A percentile compares a stretch with the other conserved stretches of the same genome.
phyloP scores from a whole-genome alignment of 108 stramenopile genomes.

The Stephanodiscus minutulus region DNA sequence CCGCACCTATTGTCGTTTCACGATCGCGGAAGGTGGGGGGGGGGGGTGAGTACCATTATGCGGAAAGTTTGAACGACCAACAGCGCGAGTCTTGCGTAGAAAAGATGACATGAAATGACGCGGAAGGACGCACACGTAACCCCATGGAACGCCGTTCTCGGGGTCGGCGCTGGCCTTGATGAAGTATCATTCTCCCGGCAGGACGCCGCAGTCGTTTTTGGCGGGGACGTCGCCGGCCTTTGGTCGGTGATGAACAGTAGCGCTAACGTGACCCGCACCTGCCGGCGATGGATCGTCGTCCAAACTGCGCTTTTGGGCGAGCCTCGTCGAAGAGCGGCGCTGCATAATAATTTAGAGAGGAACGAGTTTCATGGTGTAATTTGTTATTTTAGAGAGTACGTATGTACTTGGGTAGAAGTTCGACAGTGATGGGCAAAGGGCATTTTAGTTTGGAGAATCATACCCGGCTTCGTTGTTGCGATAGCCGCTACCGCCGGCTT shows the following conservation, averaged over 20 bases:
- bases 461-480: constrained; percentile 5
- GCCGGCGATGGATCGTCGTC: background rate
- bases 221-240: constrained; percentile 50
- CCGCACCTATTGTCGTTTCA: constrained; percentile 16
- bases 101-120: constrained; percentile 7
- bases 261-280: background rate
- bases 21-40: background rate
- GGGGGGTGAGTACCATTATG: no score
- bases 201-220: constrained; percentile 77
- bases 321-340: constrained; percentile 30
- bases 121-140: constrained; percentile 85
- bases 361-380: no score
- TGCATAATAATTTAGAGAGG: no score
- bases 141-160: constrained; percentile 68
- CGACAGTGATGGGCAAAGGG: constrained; percentile 11
- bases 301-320: constrained; percentile 29
- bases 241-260: constrained; percentile 51
- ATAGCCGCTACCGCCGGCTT: constrained; percentile 22
- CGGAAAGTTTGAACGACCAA: background rate
- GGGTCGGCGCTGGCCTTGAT: constrained; percentile 68
- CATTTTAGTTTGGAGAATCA: constrained; percentile 12
- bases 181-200: constrained; percentile 87
- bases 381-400: no score
- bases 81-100: background rate
- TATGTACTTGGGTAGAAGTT: no score